Conservation (phyloP, 106 monocot species). For the Dioscorea dumetorum region DNA sequence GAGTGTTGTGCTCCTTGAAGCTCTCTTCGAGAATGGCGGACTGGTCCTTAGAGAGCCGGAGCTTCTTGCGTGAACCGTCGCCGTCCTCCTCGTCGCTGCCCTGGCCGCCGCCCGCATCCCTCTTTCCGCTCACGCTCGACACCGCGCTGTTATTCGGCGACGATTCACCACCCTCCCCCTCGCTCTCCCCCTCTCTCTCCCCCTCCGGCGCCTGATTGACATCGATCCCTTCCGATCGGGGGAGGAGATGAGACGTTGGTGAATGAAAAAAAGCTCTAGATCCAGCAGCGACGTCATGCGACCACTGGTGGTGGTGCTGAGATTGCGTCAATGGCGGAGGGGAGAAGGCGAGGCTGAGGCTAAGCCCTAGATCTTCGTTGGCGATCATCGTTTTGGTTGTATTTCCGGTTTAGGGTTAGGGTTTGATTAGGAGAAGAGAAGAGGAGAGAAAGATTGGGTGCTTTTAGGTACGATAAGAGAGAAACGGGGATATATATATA, state of each 20-base stretch:
- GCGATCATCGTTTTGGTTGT: conserved; percentile 17
- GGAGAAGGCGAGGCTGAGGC: conserved; percentile 33
- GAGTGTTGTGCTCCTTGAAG: conserved; percentile 80
- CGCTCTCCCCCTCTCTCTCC: conserved; percentile 15
- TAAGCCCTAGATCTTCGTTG: conserved; percentile 47
- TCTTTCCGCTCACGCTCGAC: conserved; percentile 14
- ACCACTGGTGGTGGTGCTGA: background rate
- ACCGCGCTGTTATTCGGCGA: conserved; percentile 42
- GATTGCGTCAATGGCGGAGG: background rate
- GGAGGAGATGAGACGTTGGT: background rate
- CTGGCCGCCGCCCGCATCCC: conserved; percentile 2
- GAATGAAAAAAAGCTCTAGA: conserved; percentile 13
- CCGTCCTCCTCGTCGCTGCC: conserved; percentile 52
- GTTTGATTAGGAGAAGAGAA: background rate
- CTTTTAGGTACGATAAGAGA: background rate
- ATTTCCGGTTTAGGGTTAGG: background rate
- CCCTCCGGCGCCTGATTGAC: conserved; percentile 26
- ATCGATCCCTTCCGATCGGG: conserved; percentile 30
- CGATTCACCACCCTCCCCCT: conserved; percentile 24
- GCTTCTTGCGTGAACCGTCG: conserved; percentile 66
- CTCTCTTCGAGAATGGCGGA: conserved; percentile 68
- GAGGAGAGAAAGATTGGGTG: background rate
- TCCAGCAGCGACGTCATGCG: background rate
- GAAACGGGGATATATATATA: conserved; percentile 9
- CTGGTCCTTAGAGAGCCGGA: conserved; percentile 72